Base-by-base conservation (phyloP, 2,329 filamentous ascomycete genomes). In the Venturia nashicola region DNA sequence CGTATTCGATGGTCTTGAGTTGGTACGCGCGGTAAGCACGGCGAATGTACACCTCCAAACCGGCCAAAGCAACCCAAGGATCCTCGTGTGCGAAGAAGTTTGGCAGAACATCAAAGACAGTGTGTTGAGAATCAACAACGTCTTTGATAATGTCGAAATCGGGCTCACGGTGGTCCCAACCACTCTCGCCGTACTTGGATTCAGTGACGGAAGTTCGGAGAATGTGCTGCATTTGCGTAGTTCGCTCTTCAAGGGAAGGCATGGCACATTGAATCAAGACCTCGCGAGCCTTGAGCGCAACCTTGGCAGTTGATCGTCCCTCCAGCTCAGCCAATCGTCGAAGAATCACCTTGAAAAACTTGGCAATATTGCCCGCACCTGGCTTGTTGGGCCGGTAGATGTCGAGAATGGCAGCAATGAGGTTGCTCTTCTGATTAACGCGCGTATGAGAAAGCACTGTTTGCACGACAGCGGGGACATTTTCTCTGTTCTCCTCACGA, bases 101-200 rank as follows among this genome's bases (percentile, higher is more conserved):
- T 8, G 93, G 89, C 68, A 99, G 78, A 20, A 99, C 94, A 73
- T 99, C 94, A 70, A 97, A 96, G 68, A 99, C 94, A 51, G 93
- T 97, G 80, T 95, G 97, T 79, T 96, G 96, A 63, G 94, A 97
- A 76, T 99, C 94, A 62, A 99, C 91, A 40, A 99, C 92, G 76
- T 99, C 94, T 81, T 96, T 96, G 78, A 99, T 88, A 68, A 96
- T 82, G 27, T 95, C 89, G 63, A 96, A 80, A 76, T 88, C 90
- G 59, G 94, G 94, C 76, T 97, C 90, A 68, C 94, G 84, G 78
- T 99, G 94, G 68, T 97, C 93, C 89, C 90, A 96, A 61, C 93
- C 92, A 66, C 90, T 92, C 82, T 99, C 94, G 65, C 94, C 94
- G 72, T 99, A 99, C 69, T 90, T 87, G n/a, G 92, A 96, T 76